Percentiles rank a stretch among this genome's conserved stretches.
phyloP scores from a whole-genome alignment of 1,284 basidiomycete genomes.

The Sporisorium scitamineum region DNA sequence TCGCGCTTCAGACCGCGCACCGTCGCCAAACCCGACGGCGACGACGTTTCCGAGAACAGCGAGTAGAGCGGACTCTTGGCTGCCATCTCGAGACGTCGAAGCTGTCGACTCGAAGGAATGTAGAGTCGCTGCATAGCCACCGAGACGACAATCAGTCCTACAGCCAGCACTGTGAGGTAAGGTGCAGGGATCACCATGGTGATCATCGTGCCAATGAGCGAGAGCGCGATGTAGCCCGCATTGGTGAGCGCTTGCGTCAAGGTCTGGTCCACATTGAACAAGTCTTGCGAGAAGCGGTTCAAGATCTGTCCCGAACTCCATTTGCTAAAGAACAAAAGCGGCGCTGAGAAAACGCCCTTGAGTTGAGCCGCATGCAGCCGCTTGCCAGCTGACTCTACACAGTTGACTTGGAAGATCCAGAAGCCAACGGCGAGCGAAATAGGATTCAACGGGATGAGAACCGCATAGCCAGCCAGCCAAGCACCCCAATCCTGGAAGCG shows the following conservation, averaged over 20 bases:
- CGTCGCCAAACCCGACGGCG: conserved; percentile 50
- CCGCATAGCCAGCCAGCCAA: conserved; percentile 26
- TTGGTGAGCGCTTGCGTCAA: conserved; percentile 34
- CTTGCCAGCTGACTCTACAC: conserved; percentile 30
- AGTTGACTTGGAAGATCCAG: conserved; percentile 8
- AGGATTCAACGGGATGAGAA: conserved; percentile 10
- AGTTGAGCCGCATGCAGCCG: conserved; percentile 39
- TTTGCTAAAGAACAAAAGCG: conserved; percentile 49
- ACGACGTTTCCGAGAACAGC: conserved; percentile 49
- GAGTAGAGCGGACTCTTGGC: conserved; percentile 55
- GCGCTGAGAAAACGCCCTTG: conserved; percentile 37
- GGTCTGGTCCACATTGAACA: conserved; percentile 50
- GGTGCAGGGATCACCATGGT: conserved; percentile 54
- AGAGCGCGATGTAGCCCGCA: conserved; percentile 6
- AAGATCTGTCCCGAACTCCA: conserved; percentile 51
- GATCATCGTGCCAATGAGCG: conserved; percentile 21
- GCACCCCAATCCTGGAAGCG: conserved; percentile 27
- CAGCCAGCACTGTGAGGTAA: conserved; percentile 28
- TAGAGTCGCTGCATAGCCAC: conserved; percentile 48
- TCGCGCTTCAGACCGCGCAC: conserved; percentile 50
- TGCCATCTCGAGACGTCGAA: conserved; percentile 55
- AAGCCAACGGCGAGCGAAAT: conserved; percentile 23
- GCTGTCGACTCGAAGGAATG: conserved; percentile 52
- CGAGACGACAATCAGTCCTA: conserved; percentile 17
- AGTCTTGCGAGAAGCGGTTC: conserved; percentile 60